Conservation (phyloP, 768 basidiomycete species). For the Megacollybia marginata region DNA sequence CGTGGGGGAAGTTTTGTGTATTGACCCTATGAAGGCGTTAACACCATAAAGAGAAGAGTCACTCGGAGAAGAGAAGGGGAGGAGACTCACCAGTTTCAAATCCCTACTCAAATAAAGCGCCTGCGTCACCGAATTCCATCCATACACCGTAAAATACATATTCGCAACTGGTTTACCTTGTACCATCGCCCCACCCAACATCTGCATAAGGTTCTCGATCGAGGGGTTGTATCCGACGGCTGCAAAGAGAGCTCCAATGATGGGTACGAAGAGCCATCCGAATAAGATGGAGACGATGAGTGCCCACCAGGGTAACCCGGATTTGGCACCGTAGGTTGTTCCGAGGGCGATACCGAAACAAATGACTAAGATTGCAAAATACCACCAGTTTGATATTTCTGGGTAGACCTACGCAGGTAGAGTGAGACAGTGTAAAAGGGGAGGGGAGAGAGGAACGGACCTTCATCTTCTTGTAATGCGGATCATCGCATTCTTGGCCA, state of each 20-base stretch:
- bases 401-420: conserved; percentile 16
- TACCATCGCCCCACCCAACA: conserved; percentile 37
- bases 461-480: conserved; percentile 31
- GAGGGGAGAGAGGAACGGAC: conserved; percentile 4
- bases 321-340: conserved; percentile 26
- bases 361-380: conserved; percentile 21
- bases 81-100: conserved; percentile 26
- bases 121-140: conserved; percentile 24
- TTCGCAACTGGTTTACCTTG: conserved; percentile 36
- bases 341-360: conserved; percentile 25
- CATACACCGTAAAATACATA: conserved; percentile 30
- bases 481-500: conserved; percentile 26
- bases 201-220: conserved; percentile 32
- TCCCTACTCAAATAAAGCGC: conserved; percentile 19
- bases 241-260: conserved; percentile 38
- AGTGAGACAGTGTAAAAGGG: neutral
- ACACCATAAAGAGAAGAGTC: neutral
- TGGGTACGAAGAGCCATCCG: conserved; percentile 34
- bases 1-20: conserved; percentile 52
- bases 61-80: neutral
- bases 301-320: conserved; percentile 30
- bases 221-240: conserved; percentile 31
- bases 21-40: conserved; percentile 17
- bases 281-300: conserved; percentile 37
- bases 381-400: conserved; percentile 30